Evolutionary conservation across 1,139 yeast species (phyloP).

Genomic region (Pichia sp.): DNA sequence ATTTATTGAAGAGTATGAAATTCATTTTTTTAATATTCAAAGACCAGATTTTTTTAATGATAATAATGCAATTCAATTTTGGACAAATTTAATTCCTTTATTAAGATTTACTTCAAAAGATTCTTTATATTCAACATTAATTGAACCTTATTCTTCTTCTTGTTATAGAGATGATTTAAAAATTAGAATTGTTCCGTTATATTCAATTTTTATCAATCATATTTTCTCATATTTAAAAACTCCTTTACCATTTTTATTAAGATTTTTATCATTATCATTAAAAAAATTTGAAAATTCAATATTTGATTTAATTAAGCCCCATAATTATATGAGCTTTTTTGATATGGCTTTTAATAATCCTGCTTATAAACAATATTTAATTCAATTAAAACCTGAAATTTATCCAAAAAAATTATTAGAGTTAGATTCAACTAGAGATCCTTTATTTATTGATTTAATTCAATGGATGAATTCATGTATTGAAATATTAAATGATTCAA

Average conservation of each 20-base stretch:
- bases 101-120: conserved; percentile 36
- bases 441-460: conserved; percentile 32
- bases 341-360: conserved; percentile 48
- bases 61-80: conserved; percentile 41
- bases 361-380: conserved; percentile 28
- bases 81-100: conserved; percentile 43
- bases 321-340: conserved; percentile 44
- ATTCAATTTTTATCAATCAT: conserved; percentile 43
- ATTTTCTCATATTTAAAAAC: conserved; percentile 43
- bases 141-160: conserved; percentile 18
- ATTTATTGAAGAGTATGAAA: conserved; percentile 47
- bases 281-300: conserved; percentile 36
- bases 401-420: conserved; percentile 3
- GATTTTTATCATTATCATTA: conserved; percentile 41
- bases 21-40: conserved; percentile 48
- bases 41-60: conserved; percentile 43
- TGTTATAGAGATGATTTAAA: conserved; percentile 16
- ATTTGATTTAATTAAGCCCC: conserved; percentile 50
- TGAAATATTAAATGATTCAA: conserved; percentile 35
- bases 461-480: conserved; percentile 40
- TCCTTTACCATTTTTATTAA: conserved; percentile 51
- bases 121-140: conserved; percentile 36
- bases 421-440: conserved; percentile 14
- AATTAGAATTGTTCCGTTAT: conserved; percentile 39
- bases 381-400: conserved; percentile 12